Evolutionary conservation across 2,329 filamentous ascomycete species (phyloP).

Genomic region (Paradendryphiella salina): DNA sequence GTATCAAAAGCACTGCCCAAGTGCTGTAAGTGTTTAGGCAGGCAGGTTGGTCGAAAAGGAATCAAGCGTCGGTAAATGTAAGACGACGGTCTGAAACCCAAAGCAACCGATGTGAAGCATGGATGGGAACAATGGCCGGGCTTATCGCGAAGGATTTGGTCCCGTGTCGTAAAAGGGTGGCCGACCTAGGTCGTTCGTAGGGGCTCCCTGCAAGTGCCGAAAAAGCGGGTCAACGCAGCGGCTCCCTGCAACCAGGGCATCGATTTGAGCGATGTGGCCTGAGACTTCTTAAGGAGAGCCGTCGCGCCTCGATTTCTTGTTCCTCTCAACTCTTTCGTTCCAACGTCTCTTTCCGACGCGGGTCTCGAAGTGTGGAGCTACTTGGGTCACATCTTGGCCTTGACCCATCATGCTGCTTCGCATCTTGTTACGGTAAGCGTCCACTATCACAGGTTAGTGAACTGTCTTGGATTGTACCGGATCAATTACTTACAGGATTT

Average conservation of each 20-base stretch:
- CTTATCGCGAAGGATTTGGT: constrained; percentile 25
- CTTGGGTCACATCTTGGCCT: constrained; percentile 72
- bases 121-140: constrained; percentile 21
- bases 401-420: constrained; percentile 76
- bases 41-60: constrained; percentile 7
- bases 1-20: constrained; percentile 18
- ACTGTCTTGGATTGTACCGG: background rate
- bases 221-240: constrained; percentile 39
- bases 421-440: constrained; percentile 92
- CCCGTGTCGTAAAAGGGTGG: constrained; percentile 34
- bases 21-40: constrained; percentile 1
- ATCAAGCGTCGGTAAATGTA: constrained; percentile 7
- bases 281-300: constrained; percentile 44
- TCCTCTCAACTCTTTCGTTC: constrained; percentile 53
- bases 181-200: constrained; percentile 39
- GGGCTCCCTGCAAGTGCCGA: constrained; percentile 41
- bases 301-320: constrained; percentile 47
- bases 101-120: constrained; percentile 29
- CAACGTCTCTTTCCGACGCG: constrained; percentile 76
- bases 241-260: constrained; percentile 33
- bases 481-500: constrained; percentile 74
- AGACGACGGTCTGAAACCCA: constrained; percentile 30
- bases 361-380: constrained; percentile 86
- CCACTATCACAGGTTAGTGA: constrained; percentile 62
- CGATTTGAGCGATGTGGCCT: constrained; percentile 25